phyloP scores from a whole-genome alignment of 2,329 filamentous ascomycete species.

The Stagonosporopsis chrysanthemi region DNA sequence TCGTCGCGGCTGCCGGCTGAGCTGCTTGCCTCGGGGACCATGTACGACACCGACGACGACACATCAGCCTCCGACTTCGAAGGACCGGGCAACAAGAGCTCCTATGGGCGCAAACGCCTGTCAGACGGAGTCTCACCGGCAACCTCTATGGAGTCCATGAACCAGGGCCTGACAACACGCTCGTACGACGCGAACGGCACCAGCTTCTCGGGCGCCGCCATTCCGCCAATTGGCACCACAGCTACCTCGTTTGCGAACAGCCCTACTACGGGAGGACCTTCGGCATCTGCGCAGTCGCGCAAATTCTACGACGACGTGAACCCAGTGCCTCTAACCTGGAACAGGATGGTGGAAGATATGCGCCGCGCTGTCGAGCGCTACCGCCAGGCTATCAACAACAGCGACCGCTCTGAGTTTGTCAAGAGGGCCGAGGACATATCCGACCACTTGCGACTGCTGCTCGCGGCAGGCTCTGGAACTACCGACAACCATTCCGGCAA shows the following conservation, averaged over 20 bases:
- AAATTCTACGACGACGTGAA: constrained; percentile 93
- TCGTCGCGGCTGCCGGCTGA: constrained; percentile 89
- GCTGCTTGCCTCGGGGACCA: constrained; percentile 84
- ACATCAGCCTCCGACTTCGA: constrained; percentile 84
- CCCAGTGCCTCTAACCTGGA: constrained; percentile 84
- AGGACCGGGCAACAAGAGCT: constrained; percentile 75
- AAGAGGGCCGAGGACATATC: constrained; percentile 97
- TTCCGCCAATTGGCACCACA: constrained; percentile 59
- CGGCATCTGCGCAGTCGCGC: constrained; percentile 67
- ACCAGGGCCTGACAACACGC: constrained; percentile 68
- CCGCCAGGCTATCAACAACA: constrained; percentile 83
- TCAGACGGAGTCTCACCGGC: constrained; percentile 81
- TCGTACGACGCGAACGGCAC: constrained; percentile 52
- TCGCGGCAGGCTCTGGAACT: constrained; percentile 95
- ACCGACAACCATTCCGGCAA: constrained; percentile 99
- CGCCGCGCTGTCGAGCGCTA: constrained; percentile 88
- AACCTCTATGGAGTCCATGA: constrained; percentile 90
- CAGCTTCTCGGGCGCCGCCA: constrained; percentile 56
- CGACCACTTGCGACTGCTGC: constrained; percentile 87
- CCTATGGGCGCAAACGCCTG: constrained; percentile 70
- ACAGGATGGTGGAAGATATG: constrained; percentile 89
- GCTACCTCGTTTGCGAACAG: constrained; percentile 64
- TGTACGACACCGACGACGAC: constrained; percentile 90
- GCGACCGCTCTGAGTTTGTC: constrained; percentile 88
- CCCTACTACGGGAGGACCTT: constrained; percentile 50